phyloP scores from a whole-genome alignment of 176 grass and related monocot genomes.

The Poa annua region DNA sequence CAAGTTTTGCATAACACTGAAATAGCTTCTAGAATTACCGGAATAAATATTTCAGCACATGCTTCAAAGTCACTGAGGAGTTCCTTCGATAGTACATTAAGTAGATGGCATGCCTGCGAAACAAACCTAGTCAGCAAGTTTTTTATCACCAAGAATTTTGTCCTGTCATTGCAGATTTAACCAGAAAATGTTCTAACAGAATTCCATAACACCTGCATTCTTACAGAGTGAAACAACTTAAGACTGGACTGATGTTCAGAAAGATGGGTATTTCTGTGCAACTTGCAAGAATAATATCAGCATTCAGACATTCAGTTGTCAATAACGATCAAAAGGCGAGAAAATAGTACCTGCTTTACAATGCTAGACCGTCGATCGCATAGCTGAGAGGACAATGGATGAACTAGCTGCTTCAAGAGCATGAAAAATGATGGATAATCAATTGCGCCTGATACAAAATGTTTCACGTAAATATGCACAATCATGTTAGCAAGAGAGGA shows the following conservation, averaged over 20 bases:
- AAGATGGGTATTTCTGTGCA: neutral
- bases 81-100: constrained; percentile 85
- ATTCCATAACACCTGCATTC: constrained; percentile 2
- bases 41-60: constrained; percentile 89
- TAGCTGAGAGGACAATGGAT: constrained; percentile 65
- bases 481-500: constrained; percentile 31
- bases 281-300: constrained; percentile 12
- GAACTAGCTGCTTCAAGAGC: constrained; percentile 81
- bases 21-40: constrained; percentile 64
- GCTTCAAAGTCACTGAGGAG: constrained; percentile 84
- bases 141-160: constrained; percentile 21
- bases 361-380: constrained; percentile 78
- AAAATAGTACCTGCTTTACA: constrained; percentile 71
- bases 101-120: constrained; percentile 79
- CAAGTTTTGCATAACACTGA: constrained; percentile 10
- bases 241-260: neutral
- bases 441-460: constrained; percentile 61
- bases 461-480: constrained; percentile 12
- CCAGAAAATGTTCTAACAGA: constrained; percentile 19
- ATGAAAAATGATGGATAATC: constrained; percentile 71
- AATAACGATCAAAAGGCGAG: constrained; percentile 28
- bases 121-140: constrained; percentile 19
- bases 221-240: constrained; percentile 17
- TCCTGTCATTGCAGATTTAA: constrained; percentile 25
- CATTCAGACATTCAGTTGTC: neutral